Evolutionary conservation across 2,329 filamentous ascomycete species (phyloP).

Genomic region (Pseudopithomyces chartarum): DNA sequence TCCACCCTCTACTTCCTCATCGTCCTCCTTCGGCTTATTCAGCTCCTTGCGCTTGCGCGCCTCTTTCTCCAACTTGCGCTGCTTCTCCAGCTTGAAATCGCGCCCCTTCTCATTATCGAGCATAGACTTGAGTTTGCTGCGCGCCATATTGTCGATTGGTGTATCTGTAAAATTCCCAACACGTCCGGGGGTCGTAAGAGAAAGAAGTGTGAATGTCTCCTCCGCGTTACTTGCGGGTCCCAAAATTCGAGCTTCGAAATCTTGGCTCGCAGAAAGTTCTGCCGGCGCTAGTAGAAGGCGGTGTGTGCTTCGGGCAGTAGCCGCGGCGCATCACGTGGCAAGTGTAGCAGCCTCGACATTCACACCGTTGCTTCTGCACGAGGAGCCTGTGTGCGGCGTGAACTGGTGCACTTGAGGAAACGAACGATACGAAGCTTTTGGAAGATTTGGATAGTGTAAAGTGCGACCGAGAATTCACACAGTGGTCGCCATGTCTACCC

Average conservation of each 20-base stretch:
- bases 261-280: slow-evolving; percentile 40
- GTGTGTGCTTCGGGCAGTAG: slow-evolving; percentile 25
- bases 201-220: slow-evolving; percentile 9
- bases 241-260: slow-evolving; percentile 38
- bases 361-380: too few relatives aligned
- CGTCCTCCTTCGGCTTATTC: slow-evolving; percentile 21
- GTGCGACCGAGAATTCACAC: slow-evolving; percentile 2
- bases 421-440: too few relatives aligned
- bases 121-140: slow-evolving; percentile 62
- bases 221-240: slow-evolving; percentile 23
- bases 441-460: too few relatives aligned
- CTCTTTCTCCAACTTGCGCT: slow-evolving; percentile 68
- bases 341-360: slow-evolving; percentile 12
- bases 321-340: slow-evolving; percentile 34
- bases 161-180: slow-evolving; percentile 49
- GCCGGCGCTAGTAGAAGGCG: slow-evolving; percentile 22
- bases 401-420: not conserved
- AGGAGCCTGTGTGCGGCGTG: too few relatives aligned
- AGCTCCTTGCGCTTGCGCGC: slow-evolving; percentile 55
- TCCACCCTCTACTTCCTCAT: slow-evolving; percentile 33
- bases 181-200: not conserved
- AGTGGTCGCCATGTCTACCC: slow-evolving; percentile 31
- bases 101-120: slow-evolving; percentile 63
- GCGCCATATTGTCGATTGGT: slow-evolving; percentile 47
- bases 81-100: slow-evolving; percentile 77